Evolutionary conservation across 2,329 filamentous ascomycete genomes (phyloP), one percentile per base, ranked within the genome.

Genomic region (Fusarium sp.): DNA sequence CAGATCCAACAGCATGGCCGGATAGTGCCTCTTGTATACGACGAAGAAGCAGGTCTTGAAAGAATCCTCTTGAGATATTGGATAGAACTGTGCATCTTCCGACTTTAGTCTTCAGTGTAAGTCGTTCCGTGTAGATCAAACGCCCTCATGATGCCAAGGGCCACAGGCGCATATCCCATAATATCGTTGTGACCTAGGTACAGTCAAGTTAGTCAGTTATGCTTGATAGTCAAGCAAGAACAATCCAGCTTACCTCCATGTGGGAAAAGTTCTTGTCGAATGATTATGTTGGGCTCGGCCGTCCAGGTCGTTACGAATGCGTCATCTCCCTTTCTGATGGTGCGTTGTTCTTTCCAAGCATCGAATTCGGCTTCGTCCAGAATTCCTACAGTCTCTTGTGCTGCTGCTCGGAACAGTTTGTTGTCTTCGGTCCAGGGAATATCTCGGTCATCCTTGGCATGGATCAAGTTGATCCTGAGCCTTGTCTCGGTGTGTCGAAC

Each of bases 391-490:
- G 86, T 86, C 52, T 89, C 88, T 63, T 87, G 87, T 2, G 89
- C 89, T 0, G 91, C 89, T 1, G 88, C 87, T 34, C 84, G 84
- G 79, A 94, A 94, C 2, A 94, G 83, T 74, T 85, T 87, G 76
- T 92, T 88, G 50, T 91, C 91, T 78, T 95, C 92, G 2, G 85
- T 88, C 84, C 91, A 96, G 0, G 94, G 92, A 69, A 98, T 98
- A 76, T 98, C 94, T 68, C 86, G 85, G 80, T 98, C 96, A 78
- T 98, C 90, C 64, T 89, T 88, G 18, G 95, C 94, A 78, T 98
- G 96, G 4, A 98, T 84, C 48, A 98, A 85, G 50, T 89, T 91
- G 23, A 98, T 84, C 25, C 92, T 88, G 11, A 97, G 72, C 78
- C 85, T 85, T 70, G 74, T 86, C 71, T 84, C 88, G 50, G 88